phyloP scores from a whole-genome alignment of 345 rosid genomes.

The Eucalyptus guilfoylei region DNA sequence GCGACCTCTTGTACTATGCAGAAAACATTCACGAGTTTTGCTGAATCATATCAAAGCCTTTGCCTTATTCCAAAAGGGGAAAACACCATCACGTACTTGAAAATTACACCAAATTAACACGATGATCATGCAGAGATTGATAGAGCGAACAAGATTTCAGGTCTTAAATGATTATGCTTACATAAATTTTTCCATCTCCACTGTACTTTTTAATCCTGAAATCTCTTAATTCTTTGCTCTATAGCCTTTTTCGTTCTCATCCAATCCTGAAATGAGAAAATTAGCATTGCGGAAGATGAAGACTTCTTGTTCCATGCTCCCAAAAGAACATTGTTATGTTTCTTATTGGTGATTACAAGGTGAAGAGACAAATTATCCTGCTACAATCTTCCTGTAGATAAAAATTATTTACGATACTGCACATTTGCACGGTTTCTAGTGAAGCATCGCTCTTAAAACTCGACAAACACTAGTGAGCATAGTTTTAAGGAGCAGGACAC shows the following conservation, averaged over 20 bases:
- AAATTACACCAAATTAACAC: neutral
- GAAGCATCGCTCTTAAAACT: neutral
- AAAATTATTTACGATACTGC: neutral
- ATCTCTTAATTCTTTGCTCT: neutral
- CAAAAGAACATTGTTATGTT: neutral
- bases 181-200: neutral
- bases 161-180: neutral
- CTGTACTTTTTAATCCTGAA: neutral
- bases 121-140: neutral
- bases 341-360: neutral
- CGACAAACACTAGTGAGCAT: neutral
- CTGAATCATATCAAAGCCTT: neutral
- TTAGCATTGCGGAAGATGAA: neutral
- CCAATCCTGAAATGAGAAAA: neutral
- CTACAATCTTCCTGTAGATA: neutral
- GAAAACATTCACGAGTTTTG: neutral
- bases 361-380: neutral
- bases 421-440: neutral
- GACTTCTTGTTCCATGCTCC: neutral
- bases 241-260: neutral
- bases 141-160: neutral
- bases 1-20: neutral
- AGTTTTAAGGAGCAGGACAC: slow-evolving; percentile 8
- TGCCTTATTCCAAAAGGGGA: neutral
- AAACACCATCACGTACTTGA: neutral